Base-by-base conservation (phyloP, 2,329 filamentous ascomycete species). In the Ilyonectria destructans region DNA sequence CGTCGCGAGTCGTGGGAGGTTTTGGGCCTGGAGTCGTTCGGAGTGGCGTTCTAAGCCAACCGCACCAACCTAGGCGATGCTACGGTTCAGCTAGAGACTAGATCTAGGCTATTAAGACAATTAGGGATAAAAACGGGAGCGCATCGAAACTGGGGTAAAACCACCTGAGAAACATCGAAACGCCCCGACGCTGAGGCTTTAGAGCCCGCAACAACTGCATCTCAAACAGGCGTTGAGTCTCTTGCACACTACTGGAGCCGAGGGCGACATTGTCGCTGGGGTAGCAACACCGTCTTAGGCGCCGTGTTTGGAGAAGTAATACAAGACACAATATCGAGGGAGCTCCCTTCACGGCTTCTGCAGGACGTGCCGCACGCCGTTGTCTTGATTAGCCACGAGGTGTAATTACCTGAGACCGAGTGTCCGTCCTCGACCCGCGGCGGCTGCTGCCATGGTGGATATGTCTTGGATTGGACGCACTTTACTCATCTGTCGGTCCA, bases 331-430 rank as follows among this genome's bases (percentile, higher is more conserved):
- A 59, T n/a, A 54, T 35, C 23, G 23, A 52, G 23, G 35, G 45
- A 55, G 43, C 35, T n/a, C 33, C 40, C 26, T 21, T 43, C 19
- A 43, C 31, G 13, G 40, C 12, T 57, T 33, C 62, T 61, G 45
- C 69, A 55, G 51, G 45, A n/a, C 26, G 58, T 68, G 54, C 62
- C 26, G 65, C 56, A 35, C 69, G 40, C 37, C 57, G 46, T 61
- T 46, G 49, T 57, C 61, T 65, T 57, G 33, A 51, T 52, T 65
- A 58, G 60, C 63, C 62, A 71, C 61, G 33, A 75, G 58, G 64
- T 68, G 67, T 71, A 67, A 74, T 62, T 61, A 71, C 58, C 58
- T 67, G 69, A 70, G 71, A 67, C 62, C 56, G 60, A 69, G 40
- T 8, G 43, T 63, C 40, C 13, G 43, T 63, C 40, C 15, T 43